Evolutionary conservation across 257 asterid species (phyloP).

Genomic region (Marsdenia floribunda): DNA sequence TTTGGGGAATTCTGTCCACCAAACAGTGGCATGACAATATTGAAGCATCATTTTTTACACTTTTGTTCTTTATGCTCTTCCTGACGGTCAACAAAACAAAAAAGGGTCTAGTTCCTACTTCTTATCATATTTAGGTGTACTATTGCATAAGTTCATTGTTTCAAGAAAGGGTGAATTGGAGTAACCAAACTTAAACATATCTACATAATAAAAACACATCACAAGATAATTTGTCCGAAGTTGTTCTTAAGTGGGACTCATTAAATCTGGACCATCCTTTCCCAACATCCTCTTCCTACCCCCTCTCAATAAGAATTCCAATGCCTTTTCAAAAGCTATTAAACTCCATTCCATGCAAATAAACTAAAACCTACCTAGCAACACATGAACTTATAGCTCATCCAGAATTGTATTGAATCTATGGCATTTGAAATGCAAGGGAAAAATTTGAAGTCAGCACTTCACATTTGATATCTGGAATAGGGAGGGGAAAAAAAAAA

Average conservation of each 20-base stretch:
- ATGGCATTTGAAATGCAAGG: background rate
- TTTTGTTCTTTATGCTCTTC: too few species aligned
- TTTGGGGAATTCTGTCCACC: background rate
- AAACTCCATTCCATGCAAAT: background rate
- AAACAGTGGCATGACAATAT: background rate
- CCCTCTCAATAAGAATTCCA: too few species aligned
- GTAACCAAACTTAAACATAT: too few species aligned
- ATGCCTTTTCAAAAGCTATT: background rate
- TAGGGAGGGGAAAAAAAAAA: too few species aligned
- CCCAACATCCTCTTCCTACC: too few species aligned
- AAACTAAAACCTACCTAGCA: too few species aligned
- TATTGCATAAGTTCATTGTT: background rate
- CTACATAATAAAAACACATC: background rate
- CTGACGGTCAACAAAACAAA: background rate
- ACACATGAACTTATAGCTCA: background rate
- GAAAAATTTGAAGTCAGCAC: background rate
- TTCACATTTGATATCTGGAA: too few species aligned
- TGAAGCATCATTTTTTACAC: background rate
- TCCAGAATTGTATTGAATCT: background rate
- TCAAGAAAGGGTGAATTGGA: background rate
- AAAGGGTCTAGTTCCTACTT: background rate
- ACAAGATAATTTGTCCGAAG: background rate
- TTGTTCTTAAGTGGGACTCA: background rate
- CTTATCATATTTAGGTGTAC: background rate
- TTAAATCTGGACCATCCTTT: too few species aligned